Evolutionary conservation across 169 alveolate species (phyloP).

Genomic region (Plasmodium sp.): DNA sequence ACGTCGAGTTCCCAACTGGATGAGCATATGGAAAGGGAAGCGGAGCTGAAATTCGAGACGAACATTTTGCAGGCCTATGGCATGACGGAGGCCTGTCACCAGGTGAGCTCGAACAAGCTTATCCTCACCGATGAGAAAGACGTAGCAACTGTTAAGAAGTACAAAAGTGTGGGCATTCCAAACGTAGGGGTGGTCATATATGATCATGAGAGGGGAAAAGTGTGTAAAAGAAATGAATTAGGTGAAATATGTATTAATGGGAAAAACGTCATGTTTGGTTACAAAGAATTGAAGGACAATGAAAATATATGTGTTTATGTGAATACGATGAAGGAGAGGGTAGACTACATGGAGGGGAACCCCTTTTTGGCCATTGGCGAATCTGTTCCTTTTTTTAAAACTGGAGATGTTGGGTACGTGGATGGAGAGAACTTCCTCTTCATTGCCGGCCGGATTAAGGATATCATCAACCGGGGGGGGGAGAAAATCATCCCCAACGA

Average conservation of each 20-base stretch:
- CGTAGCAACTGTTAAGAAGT: constrained; percentile 3
- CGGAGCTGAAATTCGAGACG: constrained; percentile 46
- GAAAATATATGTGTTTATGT: constrained; percentile 54
- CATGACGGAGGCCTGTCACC: constrained; percentile 75
- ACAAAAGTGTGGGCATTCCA: constrained; percentile 72
- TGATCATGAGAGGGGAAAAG: constrained; percentile 17
- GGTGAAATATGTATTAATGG: constrained; percentile 74
- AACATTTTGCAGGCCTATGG: constrained; percentile 70
- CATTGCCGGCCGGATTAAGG: constrained; percentile 62
- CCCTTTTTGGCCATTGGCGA: constrained; percentile 6
- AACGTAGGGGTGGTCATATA: constrained; percentile 71
- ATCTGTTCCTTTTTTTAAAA: constrained; percentile 51
- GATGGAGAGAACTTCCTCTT: constrained; percentile 62
- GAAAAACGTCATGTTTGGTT: constrained; percentile 48
- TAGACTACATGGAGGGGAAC: constrained; percentile 35
- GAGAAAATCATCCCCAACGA: constrained; percentile 68
- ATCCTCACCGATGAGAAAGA: not conserved
- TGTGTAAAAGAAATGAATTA: constrained; percentile 37
- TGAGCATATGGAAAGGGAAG: constrained; percentile 53
- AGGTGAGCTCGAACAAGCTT: constrained; percentile 51
- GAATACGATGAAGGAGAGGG: constrained; percentile 14
- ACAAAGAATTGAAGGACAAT: constrained; percentile 62
- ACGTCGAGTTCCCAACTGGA: constrained; percentile 66
- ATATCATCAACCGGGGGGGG: constrained; percentile 67
- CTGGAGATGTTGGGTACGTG: constrained; percentile 70